Evolutionary conservation across 176 grass and related monocot genomes (phyloP).

Genomic region (Musa schizocarpa): DNA sequence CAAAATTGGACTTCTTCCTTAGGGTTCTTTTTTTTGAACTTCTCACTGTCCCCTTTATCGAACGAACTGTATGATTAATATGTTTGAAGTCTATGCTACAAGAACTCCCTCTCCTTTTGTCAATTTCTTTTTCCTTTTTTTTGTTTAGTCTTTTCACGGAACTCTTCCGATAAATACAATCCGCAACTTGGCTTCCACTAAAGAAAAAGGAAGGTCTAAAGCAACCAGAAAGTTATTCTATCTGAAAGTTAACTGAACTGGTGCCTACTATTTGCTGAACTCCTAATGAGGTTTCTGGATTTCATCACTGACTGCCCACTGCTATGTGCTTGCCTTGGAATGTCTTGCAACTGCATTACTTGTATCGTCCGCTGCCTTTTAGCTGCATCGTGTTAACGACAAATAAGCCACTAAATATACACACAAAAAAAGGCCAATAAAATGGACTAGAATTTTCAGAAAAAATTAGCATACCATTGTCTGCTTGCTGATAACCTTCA

Average conservation of each 20-base stretch:
- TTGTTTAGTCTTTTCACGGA: neutral
- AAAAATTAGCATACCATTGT: conserved; percentile 32
- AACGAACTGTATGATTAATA: too few relatives aligned
- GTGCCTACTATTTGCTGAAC: neutral
- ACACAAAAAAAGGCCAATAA: neutral
- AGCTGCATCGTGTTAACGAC: conserved; percentile 7
- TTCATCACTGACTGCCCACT: neutral
- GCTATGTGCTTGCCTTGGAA: conserved; percentile 13
- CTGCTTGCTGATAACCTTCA: conserved; percentile 53
- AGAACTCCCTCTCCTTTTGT: too few relatives aligned
- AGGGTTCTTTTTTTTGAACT: too few relatives aligned
- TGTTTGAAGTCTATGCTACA: too few relatives aligned
- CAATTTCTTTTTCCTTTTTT: neutral
- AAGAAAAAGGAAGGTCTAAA: neutral
- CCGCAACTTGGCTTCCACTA: neutral
- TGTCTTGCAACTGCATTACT: conserved; percentile 7
- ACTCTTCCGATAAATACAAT: neutral
- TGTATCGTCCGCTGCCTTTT: conserved; percentile 25
- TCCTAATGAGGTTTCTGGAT: neutral
- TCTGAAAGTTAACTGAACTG: conserved; percentile 2
- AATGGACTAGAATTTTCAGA: neutral
- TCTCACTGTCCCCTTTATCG: too few relatives aligned
- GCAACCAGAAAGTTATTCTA: neutral
- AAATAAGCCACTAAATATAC: neutral
- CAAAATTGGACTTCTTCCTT: too few relatives aligned